A percentile compares a stretch with the other conserved stretches of the same genome.
Evolutionary conservation across 2,329 filamentous ascomycete genomes (phyloP).

Genomic region (Penicillium freii): DNA sequence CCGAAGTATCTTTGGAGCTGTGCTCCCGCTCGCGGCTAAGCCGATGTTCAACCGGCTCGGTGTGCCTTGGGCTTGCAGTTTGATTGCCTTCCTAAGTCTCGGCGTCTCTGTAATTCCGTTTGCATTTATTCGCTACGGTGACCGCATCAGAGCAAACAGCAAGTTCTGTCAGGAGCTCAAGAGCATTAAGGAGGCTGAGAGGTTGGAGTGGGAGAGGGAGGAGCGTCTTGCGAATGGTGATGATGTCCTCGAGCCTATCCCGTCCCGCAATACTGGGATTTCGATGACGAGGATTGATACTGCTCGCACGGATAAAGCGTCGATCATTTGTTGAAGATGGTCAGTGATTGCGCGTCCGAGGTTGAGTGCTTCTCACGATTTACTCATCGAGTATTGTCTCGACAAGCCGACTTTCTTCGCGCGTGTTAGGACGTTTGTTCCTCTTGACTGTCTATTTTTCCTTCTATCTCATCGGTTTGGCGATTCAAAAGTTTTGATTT

Average conservation of each 20-base stretch:
- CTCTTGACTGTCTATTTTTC: not conserved
- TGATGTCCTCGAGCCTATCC: conserved; percentile 12
- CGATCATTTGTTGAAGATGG: conserved; percentile 19
- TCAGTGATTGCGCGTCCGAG: not conserved
- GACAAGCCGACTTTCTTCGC: not conserved
- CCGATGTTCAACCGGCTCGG: conserved; percentile 45
- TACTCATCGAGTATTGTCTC: not conserved
- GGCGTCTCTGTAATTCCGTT: conserved; percentile 43
- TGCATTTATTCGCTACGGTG: conserved; percentile 44
- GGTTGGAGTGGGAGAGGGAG: conserved; percentile 22
- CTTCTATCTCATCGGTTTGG: not conserved
- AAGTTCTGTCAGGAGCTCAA: conserved; percentile 44
- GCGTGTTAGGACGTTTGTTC: not conserved
- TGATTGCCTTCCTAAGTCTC: conserved; percentile 43
- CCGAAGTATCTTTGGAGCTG: conserved; percentile 54
- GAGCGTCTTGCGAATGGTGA: conserved; percentile 6
- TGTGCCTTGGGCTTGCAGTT: conserved; percentile 44
- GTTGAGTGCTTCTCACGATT: not conserved
- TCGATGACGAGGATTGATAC: conserved; percentile 21
- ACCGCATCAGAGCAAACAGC: conserved; percentile 41
- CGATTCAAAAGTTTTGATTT: conserved; percentile 9
- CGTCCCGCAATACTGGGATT: conserved; percentile 12
- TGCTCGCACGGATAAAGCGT: conserved; percentile 21
- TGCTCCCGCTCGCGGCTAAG: conserved; percentile 56
- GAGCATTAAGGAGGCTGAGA: conserved; percentile 34